Evolutionary conservation across 2,329 filamentous ascomycete species (phyloP), one percentile per base, ranked within the genome.

Genomic region (Monosporascus sp.): DNA sequence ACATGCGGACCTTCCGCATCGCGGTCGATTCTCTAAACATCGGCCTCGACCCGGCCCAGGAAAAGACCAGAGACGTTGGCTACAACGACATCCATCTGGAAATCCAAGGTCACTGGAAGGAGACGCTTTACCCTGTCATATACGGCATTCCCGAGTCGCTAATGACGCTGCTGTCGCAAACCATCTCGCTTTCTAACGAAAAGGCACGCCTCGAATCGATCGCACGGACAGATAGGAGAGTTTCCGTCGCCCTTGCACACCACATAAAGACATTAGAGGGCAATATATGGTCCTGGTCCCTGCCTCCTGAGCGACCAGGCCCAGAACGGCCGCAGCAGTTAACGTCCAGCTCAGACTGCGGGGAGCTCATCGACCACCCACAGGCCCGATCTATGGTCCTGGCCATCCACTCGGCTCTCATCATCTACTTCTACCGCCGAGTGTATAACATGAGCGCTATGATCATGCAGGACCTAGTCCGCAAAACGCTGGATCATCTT

Each of bases 361-460:
- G 40, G 11, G 40, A 43, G 9, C 53, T 56, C 11, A 47, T 50
- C 1, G 54, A 60, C 26, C 55, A 59, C 8, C 59, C 60, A 1
- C 45, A 64, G n/a, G 56, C 65, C 17, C 59, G 65, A 8, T 63
- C 60, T 38, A 64, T 73, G 64, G 61, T 71, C 1, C 57, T 67
- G 0, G 73, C 73, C 7, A 71, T 78, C 52, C 71, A 74, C 8
- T 67, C 74, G 36, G 73, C 74, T 0, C 56, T 77, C 11, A 61
- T 71, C 5, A 75, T 78, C 3, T 77, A 74, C 58, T 77, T 77
- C 48, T 76, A 77, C 55, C 67, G 75, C 1, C 63, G 73, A 5
- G 70, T 78, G 2, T 69, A 72, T 56, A 63, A 72, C 31, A 56
- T 74, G 31, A 71, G 73, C 34, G 65, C 72, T 9, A 70, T 71